Conservation (phyloP, 2,329 filamentous ascomycete species). For the Cylindrodendrum hubeiense region DNA sequence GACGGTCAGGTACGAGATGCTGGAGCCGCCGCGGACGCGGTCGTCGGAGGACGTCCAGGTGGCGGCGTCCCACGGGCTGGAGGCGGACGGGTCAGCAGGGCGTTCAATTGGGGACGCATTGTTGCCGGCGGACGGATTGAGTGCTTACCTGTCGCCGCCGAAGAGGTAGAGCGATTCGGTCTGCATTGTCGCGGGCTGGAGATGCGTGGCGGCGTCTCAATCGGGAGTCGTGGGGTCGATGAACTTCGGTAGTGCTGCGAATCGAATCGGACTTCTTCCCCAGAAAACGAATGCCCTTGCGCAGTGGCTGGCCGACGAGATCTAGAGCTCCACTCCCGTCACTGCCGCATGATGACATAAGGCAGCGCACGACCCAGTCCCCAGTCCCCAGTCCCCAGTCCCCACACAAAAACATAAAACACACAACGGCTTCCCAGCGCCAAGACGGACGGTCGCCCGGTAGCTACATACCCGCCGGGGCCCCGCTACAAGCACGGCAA, state of each 20-base stretch:
- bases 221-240: not conserved
- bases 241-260: not conserved
- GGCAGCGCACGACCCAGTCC: not conserved
- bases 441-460: not conserved
- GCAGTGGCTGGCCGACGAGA: not conserved
- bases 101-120: not conserved
- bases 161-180: slow-evolving; percentile 51
- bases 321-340: not conserved
- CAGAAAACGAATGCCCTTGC: not conserved
- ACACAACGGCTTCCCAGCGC: not conserved
- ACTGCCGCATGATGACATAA: slow-evolving; percentile 21
- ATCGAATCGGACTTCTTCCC: not conserved
- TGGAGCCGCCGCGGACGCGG: slow-evolving; percentile 80
- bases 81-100: not conserved
- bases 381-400: too few relatives aligned
- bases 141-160: slow-evolving; percentile 54
- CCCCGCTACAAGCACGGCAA: slow-evolving; percentile 9
- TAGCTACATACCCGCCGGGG: not conserved
- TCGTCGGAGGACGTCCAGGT: slow-evolving; percentile 81
- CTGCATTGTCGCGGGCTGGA: slow-evolving; percentile 22
- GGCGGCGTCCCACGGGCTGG: slow-evolving; percentile 67
- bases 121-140: not conserved
- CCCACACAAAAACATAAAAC: not conserved
- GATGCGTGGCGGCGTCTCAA: slow-evolving; percentile 1
- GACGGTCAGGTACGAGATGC: slow-evolving; percentile 63